Evolutionary conservation across 352 stramenopile species (phyloP).

Genomic region (Peronospora belbahrii): DNA sequence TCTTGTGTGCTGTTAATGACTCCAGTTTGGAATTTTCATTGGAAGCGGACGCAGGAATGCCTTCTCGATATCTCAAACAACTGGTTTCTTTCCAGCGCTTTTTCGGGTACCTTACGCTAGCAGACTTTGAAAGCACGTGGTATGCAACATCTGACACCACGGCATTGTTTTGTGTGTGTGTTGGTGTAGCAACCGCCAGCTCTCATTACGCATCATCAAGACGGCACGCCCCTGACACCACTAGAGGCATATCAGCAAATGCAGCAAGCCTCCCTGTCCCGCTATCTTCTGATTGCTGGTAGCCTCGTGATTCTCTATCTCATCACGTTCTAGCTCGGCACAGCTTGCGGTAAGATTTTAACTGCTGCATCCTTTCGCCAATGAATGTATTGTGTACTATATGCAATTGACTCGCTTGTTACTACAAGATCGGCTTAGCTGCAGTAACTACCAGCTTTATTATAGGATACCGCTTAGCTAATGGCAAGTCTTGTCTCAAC

Average conservation of each 20-base stretch:
- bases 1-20: not conserved
- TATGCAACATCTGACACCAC: too few species aligned
- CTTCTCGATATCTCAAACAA: conserved; percentile 55
- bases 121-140: too few species aligned
- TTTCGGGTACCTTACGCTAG: conserved; percentile 54
- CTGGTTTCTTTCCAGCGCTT: conserved; percentile 81
- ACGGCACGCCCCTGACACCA: conserved; percentile 41
- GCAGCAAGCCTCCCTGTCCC: conserved; percentile 68
- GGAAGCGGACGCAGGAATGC: conserved; percentile 25
- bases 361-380: not conserved
- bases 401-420: not conserved
- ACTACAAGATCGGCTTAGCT: not conserved
- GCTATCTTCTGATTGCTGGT: conserved; percentile 58
- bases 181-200: conserved; percentile 27
- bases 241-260: conserved; percentile 53
- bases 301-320: conserved; percentile 68
- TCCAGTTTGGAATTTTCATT: conserved; percentile 33
- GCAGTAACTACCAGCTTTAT: not conserved
- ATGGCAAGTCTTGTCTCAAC: too few species aligned
- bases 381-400: conserved; percentile 4
- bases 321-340: conserved; percentile 39
- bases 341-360: too few species aligned
- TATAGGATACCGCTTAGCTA: too few species aligned
- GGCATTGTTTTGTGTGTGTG: not conserved
- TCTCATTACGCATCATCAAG: conserved; percentile 31